A percentile compares a stretch with the other conserved stretches of the same genome.
Evolutionary conservation across 2,329 filamentous ascomycete species (phyloP).

Genomic region (Nigrograna mackinnonii): DNA sequence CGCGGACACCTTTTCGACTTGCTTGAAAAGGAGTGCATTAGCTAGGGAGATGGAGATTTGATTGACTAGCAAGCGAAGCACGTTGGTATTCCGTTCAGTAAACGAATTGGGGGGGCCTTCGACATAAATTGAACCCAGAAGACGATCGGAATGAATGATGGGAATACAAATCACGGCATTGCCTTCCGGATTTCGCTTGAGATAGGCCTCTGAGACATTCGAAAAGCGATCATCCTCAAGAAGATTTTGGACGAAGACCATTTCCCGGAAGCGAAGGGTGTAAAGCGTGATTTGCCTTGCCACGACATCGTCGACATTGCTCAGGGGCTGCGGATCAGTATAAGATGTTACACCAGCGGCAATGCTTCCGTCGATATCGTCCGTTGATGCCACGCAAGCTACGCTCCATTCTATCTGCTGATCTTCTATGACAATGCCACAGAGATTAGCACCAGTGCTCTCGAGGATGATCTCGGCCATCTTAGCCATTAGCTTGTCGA

Average conservation of each 20-base stretch:
- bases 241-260: conserved; percentile 74
- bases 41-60: conserved; percentile 71
- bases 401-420: conserved; percentile 70
- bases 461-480: conserved; percentile 83
- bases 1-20: conserved; percentile 75
- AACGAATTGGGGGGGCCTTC: conserved; percentile 79
- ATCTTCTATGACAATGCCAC: conserved; percentile 75
- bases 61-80: conserved; percentile 70
- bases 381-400: conserved; percentile 73
- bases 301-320: conserved; percentile 66
- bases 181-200: conserved; percentile 68
- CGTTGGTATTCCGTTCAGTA: conserved; percentile 65
- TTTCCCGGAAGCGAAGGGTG: conserved; percentile 75
- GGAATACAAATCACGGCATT: conserved; percentile 80
- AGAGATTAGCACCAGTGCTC: conserved; percentile 74
- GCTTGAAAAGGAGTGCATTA: conserved; percentile 67
- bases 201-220: conserved; percentile 71
- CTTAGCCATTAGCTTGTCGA: conserved; percentile 75
- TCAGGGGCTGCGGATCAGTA: conserved; percentile 66
- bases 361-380: conserved; percentile 37
- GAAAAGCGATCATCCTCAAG: conserved; percentile 77
- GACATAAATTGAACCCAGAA: conserved; percentile 76
- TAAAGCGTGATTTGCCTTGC: conserved; percentile 78
- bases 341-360: conserved; percentile 64
- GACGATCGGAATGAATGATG: conserved; percentile 72